phyloP scores from a whole-genome alignment of 805 yeast genomes.

The Candida silvicultrix region DNA sequence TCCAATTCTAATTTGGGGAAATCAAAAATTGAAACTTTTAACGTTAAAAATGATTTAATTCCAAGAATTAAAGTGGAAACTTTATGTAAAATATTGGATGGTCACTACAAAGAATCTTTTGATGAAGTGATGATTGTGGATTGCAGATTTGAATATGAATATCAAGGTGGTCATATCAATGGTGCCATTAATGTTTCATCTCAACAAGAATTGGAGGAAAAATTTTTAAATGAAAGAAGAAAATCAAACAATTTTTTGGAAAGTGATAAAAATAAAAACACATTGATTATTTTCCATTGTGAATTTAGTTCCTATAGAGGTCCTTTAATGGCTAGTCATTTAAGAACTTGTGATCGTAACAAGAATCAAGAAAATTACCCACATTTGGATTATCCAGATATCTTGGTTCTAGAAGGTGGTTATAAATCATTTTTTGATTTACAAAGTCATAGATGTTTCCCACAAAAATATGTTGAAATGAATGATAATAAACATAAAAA shows the following conservation, averaged over 20 bases:
- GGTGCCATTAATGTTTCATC: slow-evolving; percentile 76
- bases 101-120: slow-evolving; percentile 40
- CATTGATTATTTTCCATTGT: slow-evolving; percentile 81
- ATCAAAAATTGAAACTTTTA: slow-evolving; percentile 35
- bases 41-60: slow-evolving; percentile 51
- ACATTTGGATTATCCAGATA: slow-evolving; percentile 77
- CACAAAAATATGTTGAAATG: slow-evolving; percentile 84
- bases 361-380: slow-evolving; percentile 76
- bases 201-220: slow-evolving; percentile 59
- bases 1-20: slow-evolving; percentile 17
- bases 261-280: slow-evolving; percentile 22
- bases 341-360: slow-evolving; percentile 77
- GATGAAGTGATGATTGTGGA: slow-evolving; percentile 54
- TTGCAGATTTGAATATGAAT: slow-evolving; percentile 92
- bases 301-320: slow-evolving; percentile 92
- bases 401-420: slow-evolving; percentile 86
- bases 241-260: slow-evolving; percentile 7
- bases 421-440: slow-evolving; percentile 69
- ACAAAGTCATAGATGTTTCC: slow-evolving; percentile 55
- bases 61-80: slow-evolving; percentile 61
- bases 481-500: slow-evolving; percentile 49
- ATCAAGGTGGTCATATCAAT: slow-evolving; percentile 84
- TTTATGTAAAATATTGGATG: slow-evolving; percentile 51
- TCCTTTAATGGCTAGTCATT: slow-evolving; percentile 86
- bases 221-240: slow-evolving; percentile 30